Base-by-base conservation (phyloP, 2,329 filamentous ascomycete genomes). In the Colletotrichum falcatum region DNA sequence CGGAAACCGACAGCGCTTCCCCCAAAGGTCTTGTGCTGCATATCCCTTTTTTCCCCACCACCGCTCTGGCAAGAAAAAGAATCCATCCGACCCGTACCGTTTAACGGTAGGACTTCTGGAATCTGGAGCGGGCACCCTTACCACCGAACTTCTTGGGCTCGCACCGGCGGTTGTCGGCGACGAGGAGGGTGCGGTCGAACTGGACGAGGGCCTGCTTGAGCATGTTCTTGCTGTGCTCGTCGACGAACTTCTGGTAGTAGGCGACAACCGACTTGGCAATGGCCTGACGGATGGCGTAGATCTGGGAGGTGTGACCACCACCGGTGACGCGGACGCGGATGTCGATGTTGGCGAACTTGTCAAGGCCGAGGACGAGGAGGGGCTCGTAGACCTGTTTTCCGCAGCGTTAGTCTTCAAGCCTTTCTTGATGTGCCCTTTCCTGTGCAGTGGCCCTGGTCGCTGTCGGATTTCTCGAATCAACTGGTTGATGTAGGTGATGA, bases 51-150 rank as follows among this genome's bases (percentile, higher is more conserved):
- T 56, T 66, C 28, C 56, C 65, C 56, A 49, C 64, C 46, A 44
- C 51, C 61, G 51, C 37, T 58, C 37, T 30, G 64, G 62, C 59
- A 66, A 66, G 54, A 54, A 62, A 42, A 64, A 59, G 59, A 51
- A 61, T 49, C 51, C 58, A 59, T 74, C 74, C 74, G 75, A 54
- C 35, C 61, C 55, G 26, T 58, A 62, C 66, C 59, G 59, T 79
- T 94, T 95, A 97, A 95, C 95, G 94, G 92, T 98, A 97, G 79
- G 95, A 97, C 90, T 98, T 98, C 90, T 98, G 95, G 95, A 94
- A 98, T 84, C 95, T 92, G 82, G 95, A 89, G 83, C 95, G 92
- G 83, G 96, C 95, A 91, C 95, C 95, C 80, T 90, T 92, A 93
- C 93, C 93, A 84, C 91, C 91, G 83, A 94, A 94, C 90, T 98